Evolutionary conservation across 1,284 basidiomycete genomes (phyloP), one percentile per base, ranked within the genome.

Genomic region (Ceratobasidium theobromae): DNA sequence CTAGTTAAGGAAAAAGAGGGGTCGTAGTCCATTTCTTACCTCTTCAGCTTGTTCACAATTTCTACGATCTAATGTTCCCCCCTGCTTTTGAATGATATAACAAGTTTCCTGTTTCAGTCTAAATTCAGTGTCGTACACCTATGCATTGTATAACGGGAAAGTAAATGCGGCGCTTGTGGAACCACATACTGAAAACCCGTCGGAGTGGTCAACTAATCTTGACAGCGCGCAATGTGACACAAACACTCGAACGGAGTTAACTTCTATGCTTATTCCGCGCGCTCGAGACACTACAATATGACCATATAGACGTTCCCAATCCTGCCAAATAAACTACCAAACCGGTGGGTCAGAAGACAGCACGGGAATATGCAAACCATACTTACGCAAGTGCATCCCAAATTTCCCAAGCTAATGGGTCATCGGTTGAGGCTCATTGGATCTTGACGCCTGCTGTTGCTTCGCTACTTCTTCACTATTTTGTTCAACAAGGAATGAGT

Each of bases 381-480:
- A 21, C 12, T 25, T 27, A 6, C 5, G 21, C 40, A 18, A 43
- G 21, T 30, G 53, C 28, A 58, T 33, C n/a, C 41, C 43, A 25
- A 21, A 60, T 49, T 30, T 46, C 43, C 27, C 18, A 25, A 32
- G 28, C 53, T 25, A 64, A 53, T 64, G 60, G 30, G 60, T 64
- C 60, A 64, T 64, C 14, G 60, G 60, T 23, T 51, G 48, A 16
- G 60, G 60, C 27, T 64, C 60, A 27, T 43, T 64, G 28, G 60
- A 43, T 33, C 60, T 33, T 23, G 60, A 51, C 27, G 60, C 60
- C 35, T 64, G 60, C 32, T n/a, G n/a, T n/a, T 60, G 57, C 40
- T 64, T 64, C 21, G 60, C 60, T 9, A 64, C 60, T 16, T 64
- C 60, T 41, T 64, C 60, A 21, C 60, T n/a, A n/a, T n/a, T n/a